Evolutionary conservation across 371 early-diverging fungal genomes (phyloP).

Genomic region (Smittium culicis): DNA sequence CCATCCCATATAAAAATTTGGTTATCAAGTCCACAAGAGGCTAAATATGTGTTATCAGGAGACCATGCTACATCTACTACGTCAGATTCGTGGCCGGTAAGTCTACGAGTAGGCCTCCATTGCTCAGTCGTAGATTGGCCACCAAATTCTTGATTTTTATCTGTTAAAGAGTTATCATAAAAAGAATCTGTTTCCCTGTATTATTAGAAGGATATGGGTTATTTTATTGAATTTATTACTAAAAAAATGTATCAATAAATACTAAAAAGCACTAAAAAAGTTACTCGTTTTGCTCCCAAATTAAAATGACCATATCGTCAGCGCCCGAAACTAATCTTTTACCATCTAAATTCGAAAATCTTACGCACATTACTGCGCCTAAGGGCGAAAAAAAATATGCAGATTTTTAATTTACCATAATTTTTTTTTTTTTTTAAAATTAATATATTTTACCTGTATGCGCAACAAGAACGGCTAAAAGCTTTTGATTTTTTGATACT

Average conservation of each 20-base stretch:
- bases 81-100: constrained; percentile 90
- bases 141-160: constrained; percentile 21
- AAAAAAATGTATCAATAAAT: neutral
- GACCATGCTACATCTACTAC: constrained; percentile 92
- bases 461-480: constrained; percentile 61
- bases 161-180: neutral
- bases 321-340: constrained; percentile 75
- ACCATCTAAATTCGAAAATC: constrained; percentile 64
- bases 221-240: neutral
- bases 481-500: constrained; percentile 41
- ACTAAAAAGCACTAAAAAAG: neutral
- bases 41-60: constrained; percentile 66
- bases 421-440: neutral
- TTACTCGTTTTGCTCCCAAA: constrained; percentile 75
- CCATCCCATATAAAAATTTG: constrained; percentile 75
- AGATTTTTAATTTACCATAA: neutral
- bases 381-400: neutral
- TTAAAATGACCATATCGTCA: constrained; percentile 74
- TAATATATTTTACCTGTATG: constrained; percentile 38
- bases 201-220: neutral
- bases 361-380: constrained; percentile 81
- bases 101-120: constrained; percentile 61
- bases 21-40: constrained; percentile 83
- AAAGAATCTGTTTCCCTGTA: constrained; percentile 15
- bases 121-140: constrained; percentile 40